These are phyloP conservation scores for Isabelozyma gotoi DNA, from an alignment of 805 yeast genomes.

Conservation along the genomic window DNA sequence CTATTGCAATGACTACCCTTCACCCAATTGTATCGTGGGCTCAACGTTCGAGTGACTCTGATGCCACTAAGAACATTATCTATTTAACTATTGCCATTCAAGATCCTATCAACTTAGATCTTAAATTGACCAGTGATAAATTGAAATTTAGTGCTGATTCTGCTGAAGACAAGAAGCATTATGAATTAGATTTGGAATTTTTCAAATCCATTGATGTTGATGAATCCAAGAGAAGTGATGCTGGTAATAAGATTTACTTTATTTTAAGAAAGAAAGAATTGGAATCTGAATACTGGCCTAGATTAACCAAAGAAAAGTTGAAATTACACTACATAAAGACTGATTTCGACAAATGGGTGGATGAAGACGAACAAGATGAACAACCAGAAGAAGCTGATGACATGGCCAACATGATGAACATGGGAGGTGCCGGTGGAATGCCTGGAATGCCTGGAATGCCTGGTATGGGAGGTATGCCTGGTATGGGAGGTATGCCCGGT, in stretches of 20 bases:
- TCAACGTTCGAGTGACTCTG: constrained; percentile 83
- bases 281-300: constrained; percentile 88
- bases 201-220: constrained; percentile 72
- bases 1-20: constrained; percentile 13
- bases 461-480: constrained; percentile 31
- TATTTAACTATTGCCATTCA: constrained; percentile 71
- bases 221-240: constrained; percentile 52
- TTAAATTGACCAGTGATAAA: constrained; percentile 56
- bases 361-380: constrained; percentile 95
- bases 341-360: constrained; percentile 97
- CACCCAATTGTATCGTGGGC: constrained; percentile 83
- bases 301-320: constrained; percentile 83
- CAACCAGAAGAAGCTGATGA: constrained; percentile 46
- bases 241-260: constrained; percentile 62
- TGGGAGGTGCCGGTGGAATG: constrained; percentile 19
- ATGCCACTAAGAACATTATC: constrained; percentile 69
- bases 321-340: constrained; percentile 83
- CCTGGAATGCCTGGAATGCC: constrained; percentile 22
- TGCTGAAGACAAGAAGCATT: constrained; percentile 48
- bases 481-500: constrained; percentile 34
- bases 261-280: constrained; percentile 68
- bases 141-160: constrained; percentile 53
- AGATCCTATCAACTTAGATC: constrained; percentile 63
- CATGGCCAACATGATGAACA: constrained; percentile 31
- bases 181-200: constrained; percentile 71